These are phyloP conservation scores for Rhizopus arrhizus DNA, from an alignment of 371 early-diverging fungal genomes.

Conservation along the genomic window DNA sequence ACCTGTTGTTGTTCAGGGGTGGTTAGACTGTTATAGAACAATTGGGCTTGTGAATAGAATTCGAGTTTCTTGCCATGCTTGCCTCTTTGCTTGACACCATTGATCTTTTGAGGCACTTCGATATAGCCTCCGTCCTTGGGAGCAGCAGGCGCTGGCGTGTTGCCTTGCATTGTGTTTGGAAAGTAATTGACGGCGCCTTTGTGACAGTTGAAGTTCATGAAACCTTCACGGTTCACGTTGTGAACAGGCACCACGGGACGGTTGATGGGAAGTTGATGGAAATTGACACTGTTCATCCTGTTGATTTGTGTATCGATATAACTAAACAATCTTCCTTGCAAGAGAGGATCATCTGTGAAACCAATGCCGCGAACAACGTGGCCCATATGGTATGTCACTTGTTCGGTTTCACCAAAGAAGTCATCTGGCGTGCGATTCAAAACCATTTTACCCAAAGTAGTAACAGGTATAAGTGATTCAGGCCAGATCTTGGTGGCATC, in stretches of 20 bases:
- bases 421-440: constrained; percentile 58
- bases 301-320: constrained; percentile 59
- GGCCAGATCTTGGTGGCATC: constrained; percentile 62
- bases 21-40: constrained; percentile 48
- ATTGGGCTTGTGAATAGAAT: constrained; percentile 44
- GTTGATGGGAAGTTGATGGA: constrained; percentile 58
- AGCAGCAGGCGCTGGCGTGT: constrained; percentile 22
- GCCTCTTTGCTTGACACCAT: constrained; percentile 27
- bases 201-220: constrained; percentile 22
- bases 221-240: constrained; percentile 62
- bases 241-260: constrained; percentile 39
- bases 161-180: constrained; percentile 21
- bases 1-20: constrained; percentile 41
- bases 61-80: constrained; percentile 35
- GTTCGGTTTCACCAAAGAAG: constrained; percentile 61
- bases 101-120: constrained; percentile 22
- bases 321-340: constrained; percentile 58
- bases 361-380: constrained; percentile 56
- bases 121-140: constrained; percentile 23
- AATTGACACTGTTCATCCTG: constrained; percentile 53
- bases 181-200: constrained; percentile 24
- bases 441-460: constrained; percentile 48
- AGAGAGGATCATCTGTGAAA: constrained; percentile 52
- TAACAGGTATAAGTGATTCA: constrained; percentile 50
- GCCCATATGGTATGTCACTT: constrained; percentile 46